Conservation (phyloP, 768 basidiomycete species). For the Podaxis mareebaensis region DNA sequence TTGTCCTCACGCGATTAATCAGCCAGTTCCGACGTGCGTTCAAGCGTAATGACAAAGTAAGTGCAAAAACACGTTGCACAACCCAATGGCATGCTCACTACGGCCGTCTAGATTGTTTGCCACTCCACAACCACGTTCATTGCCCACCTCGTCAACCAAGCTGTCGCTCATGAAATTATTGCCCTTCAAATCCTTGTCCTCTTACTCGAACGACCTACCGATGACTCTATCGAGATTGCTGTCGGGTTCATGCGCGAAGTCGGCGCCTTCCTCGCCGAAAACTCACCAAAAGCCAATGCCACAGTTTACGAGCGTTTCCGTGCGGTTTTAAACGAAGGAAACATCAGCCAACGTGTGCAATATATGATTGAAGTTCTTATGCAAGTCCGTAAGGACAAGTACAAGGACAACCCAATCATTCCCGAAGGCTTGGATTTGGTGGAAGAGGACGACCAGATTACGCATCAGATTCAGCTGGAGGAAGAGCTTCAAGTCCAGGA, state of each 20-base stretch:
- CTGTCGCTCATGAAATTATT: slow-evolving; percentile 90
- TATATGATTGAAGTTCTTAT: slow-evolving; percentile 99
- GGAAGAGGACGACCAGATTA: slow-evolving; percentile 97
- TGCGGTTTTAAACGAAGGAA: slow-evolving; percentile 92
- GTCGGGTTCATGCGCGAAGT: slow-evolving; percentile 98
- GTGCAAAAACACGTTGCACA: slow-evolving; percentile 23
- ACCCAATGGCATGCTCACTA: neutral
- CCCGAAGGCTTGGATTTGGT: slow-evolving; percentile 95
- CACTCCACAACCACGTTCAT: slow-evolving; percentile 91
- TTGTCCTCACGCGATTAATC: slow-evolving; percentile 84
- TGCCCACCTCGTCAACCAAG: slow-evolving; percentile 91
- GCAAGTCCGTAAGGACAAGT: slow-evolving; percentile 98
- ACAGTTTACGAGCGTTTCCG: slow-evolving; percentile 96
- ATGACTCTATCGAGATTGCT: slow-evolving; percentile 98
- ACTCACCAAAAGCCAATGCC: slow-evolving; percentile 93
- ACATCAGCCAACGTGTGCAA: slow-evolving; percentile 94
- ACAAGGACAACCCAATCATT: slow-evolving; percentile 96
- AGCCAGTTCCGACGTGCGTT: slow-evolving; percentile 95
- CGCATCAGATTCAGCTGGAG: slow-evolving; percentile 89
- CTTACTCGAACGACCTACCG: slow-evolving; percentile 93
- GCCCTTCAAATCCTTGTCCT: slow-evolving; percentile 94
- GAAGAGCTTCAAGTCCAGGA: slow-evolving; percentile 95
- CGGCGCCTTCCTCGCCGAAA: slow-evolving; percentile 91
- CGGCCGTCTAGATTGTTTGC: slow-evolving; percentile 73
- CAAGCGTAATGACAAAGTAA: slow-evolving; percentile 96